These are phyloP conservation scores for Paracoccidioides brasiliensis DNA, from an alignment of 2,329 filamentous ascomycete genomes.

Conservation along the genomic window DNA sequence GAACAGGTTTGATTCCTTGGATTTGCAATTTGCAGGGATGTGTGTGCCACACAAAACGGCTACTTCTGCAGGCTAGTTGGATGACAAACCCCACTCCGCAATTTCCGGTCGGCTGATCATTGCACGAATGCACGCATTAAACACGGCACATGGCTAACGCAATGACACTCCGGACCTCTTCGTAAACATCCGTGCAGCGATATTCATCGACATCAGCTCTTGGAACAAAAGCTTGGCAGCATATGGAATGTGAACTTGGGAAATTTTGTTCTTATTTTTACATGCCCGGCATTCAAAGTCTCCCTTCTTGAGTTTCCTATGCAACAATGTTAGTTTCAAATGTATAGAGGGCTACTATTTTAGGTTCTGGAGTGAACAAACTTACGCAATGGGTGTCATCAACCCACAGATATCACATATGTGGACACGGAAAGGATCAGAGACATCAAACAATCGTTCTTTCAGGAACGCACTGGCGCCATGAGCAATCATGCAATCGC, in stretches of 20 bases:
- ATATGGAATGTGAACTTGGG: conserved; percentile 94
- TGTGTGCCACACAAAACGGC: too few species aligned
- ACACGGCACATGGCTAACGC: conserved; percentile 15
- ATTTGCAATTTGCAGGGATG: background rate
- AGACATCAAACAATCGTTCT: conserved; percentile 92
- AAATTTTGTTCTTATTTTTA: conserved; percentile 98
- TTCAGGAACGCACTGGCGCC: conserved; percentile 94
- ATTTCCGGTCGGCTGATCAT: background rate
- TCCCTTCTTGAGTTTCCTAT: conserved; percentile 81
- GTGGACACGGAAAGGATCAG: conserved; percentile 94
- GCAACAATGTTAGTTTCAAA: conserved; percentile 6
- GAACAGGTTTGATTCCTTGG: background rate
- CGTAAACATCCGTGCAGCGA: conserved; percentile 94
- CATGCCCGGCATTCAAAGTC: conserved; percentile 94
- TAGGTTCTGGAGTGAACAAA: conserved; percentile 20
- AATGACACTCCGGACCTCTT: conserved; percentile 40
- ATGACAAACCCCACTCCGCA: background rate
- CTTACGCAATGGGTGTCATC: conserved; percentile 98
- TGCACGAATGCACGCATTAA: background rate
- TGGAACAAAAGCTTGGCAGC: conserved; percentile 97
- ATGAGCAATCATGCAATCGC: conserved; percentile 99
- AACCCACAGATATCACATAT: conserved; percentile 97
- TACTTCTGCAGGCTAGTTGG: background rate
- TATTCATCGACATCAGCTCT: conserved; percentile 96
- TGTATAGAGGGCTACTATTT: conserved; percentile 5